Evolutionary conservation across 768 basidiomycete genomes (phyloP), one percentile per base, ranked within the genome.

Genomic region (Daedaleopsis nitida): DNA sequence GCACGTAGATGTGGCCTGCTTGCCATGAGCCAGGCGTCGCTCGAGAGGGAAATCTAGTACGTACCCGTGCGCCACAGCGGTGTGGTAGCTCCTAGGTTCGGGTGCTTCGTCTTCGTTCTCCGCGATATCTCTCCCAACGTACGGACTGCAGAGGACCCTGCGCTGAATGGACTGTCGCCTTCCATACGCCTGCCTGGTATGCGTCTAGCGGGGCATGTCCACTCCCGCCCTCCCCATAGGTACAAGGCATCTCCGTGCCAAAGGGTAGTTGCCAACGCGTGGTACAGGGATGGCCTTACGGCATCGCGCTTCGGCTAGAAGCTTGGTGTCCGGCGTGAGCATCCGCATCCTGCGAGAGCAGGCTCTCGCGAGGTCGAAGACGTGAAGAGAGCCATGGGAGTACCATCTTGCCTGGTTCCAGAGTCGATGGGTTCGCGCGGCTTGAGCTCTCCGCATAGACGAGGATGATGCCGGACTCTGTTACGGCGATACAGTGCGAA

Each of bases 221-320:
- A 69, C 64, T 1, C 78, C 17, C 81, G 73, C 4, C 81, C 80
- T 4, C 80, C 81, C 75, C 80, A 83, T 47, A 81, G 50, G 62
- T 80, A 68, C 17, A 68, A n/a, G n/a, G 54, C 47, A 14, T 55
- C 55, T 23, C 55, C 57, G 16, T 57, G 44, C 57, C 55, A 56
- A 1, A 68, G 60, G 21, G 59, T 52, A 12, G 62, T 55, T 23
- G 67, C 67, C 67, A 1, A 68, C 67, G 34, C 64, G 62, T 32
- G 67, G 79, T 47, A 80, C 64, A 49, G 58, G 70, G 58, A 50
- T 21, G 34, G 55, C 4, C 57, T 62, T 24, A 60, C 55, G 50
- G 51, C 0, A 32, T 44, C 0, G 49, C 57, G 6, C 54, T 1
- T 66, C 58, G 21, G 57, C 34, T 19, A 38, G 7, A 19, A 43